Evolutionary conservation across 2,329 filamentous ascomycete genomes (phyloP).

Genomic region (Ceratocystis harringtonii): DNA sequence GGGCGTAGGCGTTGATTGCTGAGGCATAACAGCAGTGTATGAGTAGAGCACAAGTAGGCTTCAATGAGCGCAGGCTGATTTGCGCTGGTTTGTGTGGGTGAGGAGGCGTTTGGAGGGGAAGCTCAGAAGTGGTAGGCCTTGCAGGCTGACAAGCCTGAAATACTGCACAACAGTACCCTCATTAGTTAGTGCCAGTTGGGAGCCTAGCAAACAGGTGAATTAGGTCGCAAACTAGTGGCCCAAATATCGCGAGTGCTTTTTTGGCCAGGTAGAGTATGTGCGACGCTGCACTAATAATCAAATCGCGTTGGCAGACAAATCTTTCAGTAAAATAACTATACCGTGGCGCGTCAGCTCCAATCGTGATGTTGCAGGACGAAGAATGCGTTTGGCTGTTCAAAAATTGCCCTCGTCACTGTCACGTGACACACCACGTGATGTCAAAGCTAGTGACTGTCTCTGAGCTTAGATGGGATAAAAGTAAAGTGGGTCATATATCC

Average conservation of each 20-base stretch:
- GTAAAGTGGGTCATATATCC: conserved; percentile 4
- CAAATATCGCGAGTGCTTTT: background rate
- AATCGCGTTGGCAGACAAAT: conserved; percentile 3
- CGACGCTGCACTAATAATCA: background rate
- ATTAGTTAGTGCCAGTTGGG: conserved; percentile 29
- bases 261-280: background rate
- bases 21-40: conserved; percentile 7
- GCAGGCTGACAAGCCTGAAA: conserved; percentile 37
- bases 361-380: conserved; percentile 11
- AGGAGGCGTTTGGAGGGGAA: conserved; percentile 7
- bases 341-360: conserved; percentile 9
- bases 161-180: conserved; percentile 31
- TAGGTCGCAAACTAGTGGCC: background rate
- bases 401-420: conserved; percentile 15
- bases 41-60: background rate
- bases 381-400: conserved; percentile 7
- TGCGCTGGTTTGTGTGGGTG: background rate
- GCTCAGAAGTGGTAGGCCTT: conserved; percentile 20
- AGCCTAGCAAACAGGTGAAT: background rate
- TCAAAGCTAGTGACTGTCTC: background rate
- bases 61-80: background rate
- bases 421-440: conserved; percentile 14
- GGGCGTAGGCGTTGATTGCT: conserved; percentile 3
- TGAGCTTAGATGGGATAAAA: background rate
- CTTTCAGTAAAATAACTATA: background rate